These are phyloP conservation scores for Rhodotorula babjevae DNA, from an alignment of 768 basidiomycete genomes.

Conservation along the genomic window DNA sequence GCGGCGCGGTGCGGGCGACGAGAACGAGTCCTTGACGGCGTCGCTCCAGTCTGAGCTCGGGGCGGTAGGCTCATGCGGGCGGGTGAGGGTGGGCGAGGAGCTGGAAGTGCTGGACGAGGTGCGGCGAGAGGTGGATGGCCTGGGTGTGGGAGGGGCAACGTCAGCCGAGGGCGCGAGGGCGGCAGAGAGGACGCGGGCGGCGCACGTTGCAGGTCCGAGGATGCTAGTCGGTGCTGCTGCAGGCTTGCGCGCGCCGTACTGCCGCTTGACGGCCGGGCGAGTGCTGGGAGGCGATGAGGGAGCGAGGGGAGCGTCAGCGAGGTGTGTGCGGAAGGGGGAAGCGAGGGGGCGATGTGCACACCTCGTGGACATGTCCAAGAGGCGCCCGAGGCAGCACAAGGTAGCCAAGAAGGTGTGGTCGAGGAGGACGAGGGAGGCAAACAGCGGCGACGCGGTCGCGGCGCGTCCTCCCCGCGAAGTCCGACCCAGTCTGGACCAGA, in stretches of 20 bases:
- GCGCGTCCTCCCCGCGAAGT: no score
- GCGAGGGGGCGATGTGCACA: background rate
- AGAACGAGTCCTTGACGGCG: background rate
- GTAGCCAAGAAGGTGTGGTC: background rate
- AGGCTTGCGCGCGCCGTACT: constrained; percentile 33
- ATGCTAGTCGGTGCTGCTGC: no score
- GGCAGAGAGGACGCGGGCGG: background rate
- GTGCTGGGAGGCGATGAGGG: background rate
- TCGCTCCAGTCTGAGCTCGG: background rate
- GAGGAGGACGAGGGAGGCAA: no score
- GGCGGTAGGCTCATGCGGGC: background rate
- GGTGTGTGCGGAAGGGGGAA: background rate
- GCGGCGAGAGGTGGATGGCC: background rate
- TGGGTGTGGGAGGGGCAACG: background rate
- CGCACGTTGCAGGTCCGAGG: no score
- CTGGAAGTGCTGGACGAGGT: background rate
- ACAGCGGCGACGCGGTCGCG: no score
- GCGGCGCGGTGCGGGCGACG: background rate
- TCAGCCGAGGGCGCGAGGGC: background rate
- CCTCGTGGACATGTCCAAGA: background rate
- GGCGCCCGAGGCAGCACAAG: no score
- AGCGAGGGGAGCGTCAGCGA: background rate
- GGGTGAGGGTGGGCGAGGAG: background rate
- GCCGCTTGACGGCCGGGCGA: constrained; percentile 31
- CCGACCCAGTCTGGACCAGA: no score